Percentiles rank a stretch among this genome's conserved stretches.
These are phyloP conservation scores for Populus simonii DNA, from an alignment of 345 rosid genomes.

Conservation along the genomic window DNA sequence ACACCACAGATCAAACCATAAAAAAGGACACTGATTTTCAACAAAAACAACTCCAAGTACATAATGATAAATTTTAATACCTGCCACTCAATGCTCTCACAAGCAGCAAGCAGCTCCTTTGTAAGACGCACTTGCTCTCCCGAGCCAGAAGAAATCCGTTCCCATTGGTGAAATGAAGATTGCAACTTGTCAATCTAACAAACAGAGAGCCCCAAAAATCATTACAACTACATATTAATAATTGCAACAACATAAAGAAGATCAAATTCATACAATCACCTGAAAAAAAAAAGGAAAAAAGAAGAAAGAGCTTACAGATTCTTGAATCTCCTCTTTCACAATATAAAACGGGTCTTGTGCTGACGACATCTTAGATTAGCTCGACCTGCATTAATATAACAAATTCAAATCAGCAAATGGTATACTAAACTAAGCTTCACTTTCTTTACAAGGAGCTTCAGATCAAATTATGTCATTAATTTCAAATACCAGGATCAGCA, in stretches of 20 bases:
- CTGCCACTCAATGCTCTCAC: constrained; percentile 98
- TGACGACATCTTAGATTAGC: constrained; percentile 57
- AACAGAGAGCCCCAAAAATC: neutral
- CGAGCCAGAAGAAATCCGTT: constrained; percentile 49
- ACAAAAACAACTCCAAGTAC: neutral
- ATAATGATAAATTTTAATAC: constrained; percentile 30
- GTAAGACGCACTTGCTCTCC: constrained; percentile 65
- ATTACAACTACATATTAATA: neutral
- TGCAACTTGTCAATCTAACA: constrained; percentile 88
- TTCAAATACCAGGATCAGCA: neutral
- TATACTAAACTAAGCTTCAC: neutral
- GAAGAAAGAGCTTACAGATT: constrained; percentile 59
- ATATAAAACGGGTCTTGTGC: constrained; percentile 98
- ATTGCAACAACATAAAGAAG: neutral
- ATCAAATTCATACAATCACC: neutral
- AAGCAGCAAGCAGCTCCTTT: constrained; percentile 64
- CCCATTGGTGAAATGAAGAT: constrained; percentile 86
- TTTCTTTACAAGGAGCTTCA: neutral
- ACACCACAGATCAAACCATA: neutral
- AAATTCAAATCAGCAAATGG: neutral
- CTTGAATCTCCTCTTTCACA: constrained; percentile 97
- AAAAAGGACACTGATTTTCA: neutral
- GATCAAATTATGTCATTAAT: neutral
- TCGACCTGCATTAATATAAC: neutral
- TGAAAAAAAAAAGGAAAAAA: no score